phyloP scores from a whole-genome alignment of 2,329 filamentous ascomycete genomes.

The Aspergillus fischeri region DNA sequence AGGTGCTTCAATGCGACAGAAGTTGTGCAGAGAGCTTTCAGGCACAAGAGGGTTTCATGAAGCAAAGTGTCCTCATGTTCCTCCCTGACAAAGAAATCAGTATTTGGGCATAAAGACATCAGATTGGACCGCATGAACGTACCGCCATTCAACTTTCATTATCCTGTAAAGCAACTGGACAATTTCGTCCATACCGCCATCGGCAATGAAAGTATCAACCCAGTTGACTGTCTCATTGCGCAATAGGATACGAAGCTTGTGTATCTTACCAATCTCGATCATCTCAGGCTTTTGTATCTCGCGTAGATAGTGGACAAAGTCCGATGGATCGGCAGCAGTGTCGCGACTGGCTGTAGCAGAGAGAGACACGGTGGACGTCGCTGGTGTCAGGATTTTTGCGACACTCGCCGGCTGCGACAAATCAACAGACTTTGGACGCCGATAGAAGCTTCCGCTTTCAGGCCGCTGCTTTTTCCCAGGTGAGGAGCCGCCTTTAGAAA shows the following conservation, averaged over 20 bases:
- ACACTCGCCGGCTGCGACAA: slow-evolving; percentile 59
- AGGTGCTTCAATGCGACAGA: slow-evolving; percentile 79
- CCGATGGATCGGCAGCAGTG: slow-evolving; percentile 68
- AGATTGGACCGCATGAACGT: slow-evolving; percentile 29
- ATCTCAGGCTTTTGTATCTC: slow-evolving; percentile 76
- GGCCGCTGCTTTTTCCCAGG: slow-evolving; percentile 71
- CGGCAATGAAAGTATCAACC: slow-evolving; percentile 86
- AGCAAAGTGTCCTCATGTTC: slow-evolving; percentile 92
- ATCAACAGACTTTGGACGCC: slow-evolving; percentile 69
- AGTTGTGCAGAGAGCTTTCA: slow-evolving; percentile 93
- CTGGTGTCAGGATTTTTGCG: slow-evolving; percentile 51
- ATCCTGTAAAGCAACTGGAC: slow-evolving; percentile 83
- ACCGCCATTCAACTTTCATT: slow-evolving; percentile 95
- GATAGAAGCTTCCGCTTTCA: slow-evolving; percentile 61
- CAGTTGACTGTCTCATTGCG: slow-evolving; percentile 94
- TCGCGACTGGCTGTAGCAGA: slow-evolving; percentile 67
- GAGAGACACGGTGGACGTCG: slow-evolving; percentile 50
- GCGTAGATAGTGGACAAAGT: slow-evolving; percentile 81
- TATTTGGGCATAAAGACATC: background rate
- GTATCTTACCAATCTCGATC: slow-evolving; percentile 89
- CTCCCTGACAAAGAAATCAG: slow-evolving; percentile 56
- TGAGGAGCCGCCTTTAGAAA: slow-evolving; percentile 65
- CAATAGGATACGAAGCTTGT: slow-evolving; percentile 83
- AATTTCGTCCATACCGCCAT: slow-evolving; percentile 90
- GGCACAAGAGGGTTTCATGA: slow-evolving; percentile 85